Conservation (phyloP, 2,329 filamentous ascomycete genomes). For the Cladosporium sp. region DNA sequence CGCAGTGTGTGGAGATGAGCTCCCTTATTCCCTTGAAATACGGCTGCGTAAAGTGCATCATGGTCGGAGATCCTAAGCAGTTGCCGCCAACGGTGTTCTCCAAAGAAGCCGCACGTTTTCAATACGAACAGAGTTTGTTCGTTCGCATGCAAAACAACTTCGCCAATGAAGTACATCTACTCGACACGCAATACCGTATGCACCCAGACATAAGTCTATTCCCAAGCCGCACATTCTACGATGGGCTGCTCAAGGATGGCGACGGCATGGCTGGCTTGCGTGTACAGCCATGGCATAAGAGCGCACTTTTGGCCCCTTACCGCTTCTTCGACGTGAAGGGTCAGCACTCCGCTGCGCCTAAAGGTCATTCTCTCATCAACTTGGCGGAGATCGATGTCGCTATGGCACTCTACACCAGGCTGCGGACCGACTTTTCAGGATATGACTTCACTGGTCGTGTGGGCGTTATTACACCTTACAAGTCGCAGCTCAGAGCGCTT, state of each 20-base stretch:
- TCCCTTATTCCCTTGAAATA: conserved; percentile 97
- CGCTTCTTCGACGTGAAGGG: conserved; percentile 96
- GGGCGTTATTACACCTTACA: conserved; percentile 97
- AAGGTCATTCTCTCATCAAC: conserved; percentile 87
- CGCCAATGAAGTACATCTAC: conserved; percentile 78
- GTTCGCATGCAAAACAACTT: conserved; percentile 96
- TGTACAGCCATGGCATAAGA: conserved; percentile 78
- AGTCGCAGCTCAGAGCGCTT: conserved; percentile 80
- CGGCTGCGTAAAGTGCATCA: conserved; percentile 90
- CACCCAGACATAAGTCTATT: conserved; percentile 93
- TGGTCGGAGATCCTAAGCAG: conserved; percentile 97
- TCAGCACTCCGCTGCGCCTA: conserved; percentile 72
- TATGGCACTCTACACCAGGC: conserved; percentile 74
- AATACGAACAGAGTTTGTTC: conserved; percentile 97
- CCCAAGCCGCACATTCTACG: conserved; percentile 88
- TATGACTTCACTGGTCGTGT: conserved; percentile 76
- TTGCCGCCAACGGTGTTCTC: conserved; percentile 93
- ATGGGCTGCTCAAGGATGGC: conserved; percentile 79
- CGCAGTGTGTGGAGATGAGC: conserved; percentile 95
- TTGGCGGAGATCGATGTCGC: conserved; percentile 80
- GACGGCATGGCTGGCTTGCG: conserved; percentile 74
- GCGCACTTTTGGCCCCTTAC: conserved; percentile 78
- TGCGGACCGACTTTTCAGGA: conserved; percentile 64
- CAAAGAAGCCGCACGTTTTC: conserved; percentile 83
- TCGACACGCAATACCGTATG: conserved; percentile 99